A percentile compares a stretch with the other conserved stretches of the same genome.
These are phyloP conservation scores for Botrytis porri DNA, from an alignment of 2,329 filamentous ascomycete genomes.

Conservation along the genomic window DNA sequence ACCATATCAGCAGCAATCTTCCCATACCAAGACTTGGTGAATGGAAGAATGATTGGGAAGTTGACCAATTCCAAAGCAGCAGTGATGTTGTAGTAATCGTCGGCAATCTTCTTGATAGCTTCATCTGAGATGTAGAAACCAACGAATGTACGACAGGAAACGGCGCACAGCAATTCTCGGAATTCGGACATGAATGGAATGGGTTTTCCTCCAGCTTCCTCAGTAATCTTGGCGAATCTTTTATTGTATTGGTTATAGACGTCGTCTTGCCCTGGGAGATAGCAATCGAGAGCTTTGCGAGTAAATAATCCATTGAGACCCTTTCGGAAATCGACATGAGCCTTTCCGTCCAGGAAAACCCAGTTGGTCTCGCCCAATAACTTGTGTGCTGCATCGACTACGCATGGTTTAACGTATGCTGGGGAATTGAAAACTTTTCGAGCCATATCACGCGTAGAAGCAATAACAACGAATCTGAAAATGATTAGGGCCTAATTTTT, in stretches of 20 bases:
- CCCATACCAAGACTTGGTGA: slow-evolving; percentile 94
- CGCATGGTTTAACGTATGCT: slow-evolving; percentile 86
- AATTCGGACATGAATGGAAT: slow-evolving; percentile 87
- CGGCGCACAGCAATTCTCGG: slow-evolving; percentile 90
- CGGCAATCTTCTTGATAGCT: slow-evolving; percentile 87
- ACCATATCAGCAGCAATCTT: slow-evolving; percentile 96
- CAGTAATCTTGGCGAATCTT: slow-evolving; percentile 72
- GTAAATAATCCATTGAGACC: slow-evolving; percentile 94
- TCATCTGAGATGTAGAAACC: slow-evolving; percentile 92
- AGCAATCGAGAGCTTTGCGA: slow-evolving; percentile 78
- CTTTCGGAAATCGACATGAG: slow-evolving; percentile 95
- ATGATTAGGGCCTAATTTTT: neutral
- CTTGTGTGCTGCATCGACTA: slow-evolving; percentile 92
- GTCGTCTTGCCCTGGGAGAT: slow-evolving; percentile 89
- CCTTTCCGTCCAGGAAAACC: slow-evolving; percentile 95
- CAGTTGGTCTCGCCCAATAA: slow-evolving; percentile 89
- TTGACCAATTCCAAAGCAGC: slow-evolving; percentile 96
- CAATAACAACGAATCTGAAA: slow-evolving; percentile 91
- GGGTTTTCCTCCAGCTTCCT: slow-evolving; percentile 68
- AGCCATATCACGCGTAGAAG: slow-evolving; percentile 89
- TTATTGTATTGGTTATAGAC: slow-evolving; percentile 87
- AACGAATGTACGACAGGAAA: slow-evolving; percentile 95
- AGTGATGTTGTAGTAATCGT: slow-evolving; percentile 96
- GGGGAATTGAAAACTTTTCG: slow-evolving; percentile 97
- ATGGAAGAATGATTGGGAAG: slow-evolving; percentile 94